Percentiles rank a stretch among this genome's conserved stretches.
These are phyloP conservation scores for Diophrys sp. DNA, from an alignment of 73 alveolate species.

Conservation along the genomic window DNA sequence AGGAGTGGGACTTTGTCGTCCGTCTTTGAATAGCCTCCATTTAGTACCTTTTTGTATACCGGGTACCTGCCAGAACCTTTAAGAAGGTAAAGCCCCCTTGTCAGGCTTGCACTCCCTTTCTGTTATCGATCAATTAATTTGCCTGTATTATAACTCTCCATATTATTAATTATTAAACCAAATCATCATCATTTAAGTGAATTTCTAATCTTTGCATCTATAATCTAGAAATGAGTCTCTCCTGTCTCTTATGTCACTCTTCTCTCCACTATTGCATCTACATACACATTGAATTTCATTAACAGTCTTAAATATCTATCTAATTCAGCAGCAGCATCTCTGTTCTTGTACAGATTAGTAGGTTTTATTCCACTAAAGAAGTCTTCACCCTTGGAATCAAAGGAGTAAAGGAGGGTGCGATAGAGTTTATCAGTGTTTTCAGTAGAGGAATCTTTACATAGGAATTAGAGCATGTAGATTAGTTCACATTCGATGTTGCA, in stretches of 20 bases:
- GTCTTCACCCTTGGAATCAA: slow-evolving; percentile 26
- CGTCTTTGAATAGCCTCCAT: no score
- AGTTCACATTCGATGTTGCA: slow-evolving; percentile 38
- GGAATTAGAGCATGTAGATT: slow-evolving; percentile 31
- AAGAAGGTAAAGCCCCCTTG: no score
- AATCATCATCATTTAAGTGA: not conserved
- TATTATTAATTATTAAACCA: no score
- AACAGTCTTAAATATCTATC: slow-evolving; percentile 31
- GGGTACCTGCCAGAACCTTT: no score
- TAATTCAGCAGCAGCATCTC: slow-evolving; percentile 22
- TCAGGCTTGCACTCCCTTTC: no score
- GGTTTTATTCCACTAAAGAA: slow-evolving; percentile 50
- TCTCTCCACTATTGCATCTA: slow-evolving; percentile 42
- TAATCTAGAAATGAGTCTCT: not conserved
- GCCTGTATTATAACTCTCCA: no score
- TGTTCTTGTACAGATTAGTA: slow-evolving; percentile 24
- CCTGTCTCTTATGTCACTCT: not conserved
- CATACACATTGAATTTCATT: slow-evolving; percentile 34
- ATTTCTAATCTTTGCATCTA: not conserved
- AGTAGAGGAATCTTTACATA: slow-evolving; percentile 43
- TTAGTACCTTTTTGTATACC: no score
- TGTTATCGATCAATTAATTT: no score
- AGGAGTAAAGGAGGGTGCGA: slow-evolving; percentile 33
- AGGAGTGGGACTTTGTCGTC: no score
- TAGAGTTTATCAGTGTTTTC: slow-evolving; percentile 20